These are phyloP conservation scores for Populus hybrid DNA, from an alignment of 441 rosid species.

Conservation along the genomic window DNA sequence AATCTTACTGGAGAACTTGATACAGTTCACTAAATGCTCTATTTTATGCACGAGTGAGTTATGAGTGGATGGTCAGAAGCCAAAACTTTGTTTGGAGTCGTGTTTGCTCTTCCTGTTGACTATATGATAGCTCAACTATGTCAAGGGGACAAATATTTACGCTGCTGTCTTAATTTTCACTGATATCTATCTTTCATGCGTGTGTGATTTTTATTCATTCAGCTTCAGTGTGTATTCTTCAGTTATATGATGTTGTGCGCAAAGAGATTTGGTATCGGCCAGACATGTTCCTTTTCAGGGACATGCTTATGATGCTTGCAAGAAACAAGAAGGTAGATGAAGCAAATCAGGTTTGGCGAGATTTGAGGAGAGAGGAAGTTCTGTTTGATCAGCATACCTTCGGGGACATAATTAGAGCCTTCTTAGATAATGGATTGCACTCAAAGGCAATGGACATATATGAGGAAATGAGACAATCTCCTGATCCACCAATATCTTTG, in stretches of 20 bases:
- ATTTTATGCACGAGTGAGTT: not conserved
- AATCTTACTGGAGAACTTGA: not conserved
- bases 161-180: not conserved
- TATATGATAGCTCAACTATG: not conserved
- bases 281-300: conserved; percentile 87
- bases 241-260: conserved; percentile 85
- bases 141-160: not conserved
- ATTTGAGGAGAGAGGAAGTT: conserved; percentile 71
- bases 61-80: not conserved
- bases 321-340: conserved; percentile 71
- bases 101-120: not conserved
- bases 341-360: conserved; percentile 66
- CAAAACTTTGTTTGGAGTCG: not conserved
- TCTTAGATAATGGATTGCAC: conserved; percentile 59
- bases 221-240: conserved; percentile 15
- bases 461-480: conserved; percentile 82
- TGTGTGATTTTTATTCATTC: not conserved
- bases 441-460: conserved; percentile 75
- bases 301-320: conserved; percentile 94
- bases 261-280: conserved; percentile 94
- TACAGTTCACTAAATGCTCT: not conserved
- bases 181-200: not conserved
- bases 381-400: conserved; percentile 88
- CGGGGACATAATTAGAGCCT: conserved; percentile 77
- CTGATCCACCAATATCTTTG: conserved; percentile 74